A percentile compares a stretch with the other conserved stretches of the same genome.
Evolutionary conservation across 441 rosid species (phyloP).

Genomic region (Euphorbia neoarborescens): DNA sequence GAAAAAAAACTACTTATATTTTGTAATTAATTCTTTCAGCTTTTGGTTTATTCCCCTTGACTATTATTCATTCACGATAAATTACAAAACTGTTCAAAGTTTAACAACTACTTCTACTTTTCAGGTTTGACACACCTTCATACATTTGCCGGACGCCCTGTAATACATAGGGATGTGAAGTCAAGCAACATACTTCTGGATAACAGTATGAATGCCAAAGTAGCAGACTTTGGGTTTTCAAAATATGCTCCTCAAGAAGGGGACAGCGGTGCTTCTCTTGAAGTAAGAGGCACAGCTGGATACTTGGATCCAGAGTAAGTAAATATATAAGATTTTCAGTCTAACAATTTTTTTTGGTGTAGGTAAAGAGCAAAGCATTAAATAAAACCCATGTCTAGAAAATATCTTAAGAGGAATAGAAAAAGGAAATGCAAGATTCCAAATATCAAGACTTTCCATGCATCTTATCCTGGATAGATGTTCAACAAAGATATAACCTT

Average conservation of each 20-base stretch:
- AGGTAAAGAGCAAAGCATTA: not conserved
- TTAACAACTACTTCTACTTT: constrained; percentile 5
- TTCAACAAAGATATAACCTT: not conserved
- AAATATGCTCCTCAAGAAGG: constrained; percentile 80
- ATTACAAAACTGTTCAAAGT: constrained; percentile 4
- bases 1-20: not conserved
- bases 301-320: constrained; percentile 73
- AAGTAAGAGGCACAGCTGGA: constrained; percentile 77
- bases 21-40: not conserved
- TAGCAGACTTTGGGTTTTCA: constrained; percentile 72
- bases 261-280: constrained; percentile 61
- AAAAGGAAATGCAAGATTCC: not conserved
- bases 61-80: not conserved
- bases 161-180: constrained; percentile 72
- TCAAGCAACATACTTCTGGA: constrained; percentile 74
- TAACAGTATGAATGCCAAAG: constrained; percentile 63
- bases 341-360: not conserved
- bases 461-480: not conserved
- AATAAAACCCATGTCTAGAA: not conserved
- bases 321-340: not conserved
- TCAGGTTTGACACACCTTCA: constrained; percentile 62
- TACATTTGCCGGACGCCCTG: constrained; percentile 43
- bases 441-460: not conserved
- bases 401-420: not conserved
- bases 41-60: not conserved